Conservation (phyloP, 768 basidiomycete genomes). For the Lentinus brumalis region DNA sequence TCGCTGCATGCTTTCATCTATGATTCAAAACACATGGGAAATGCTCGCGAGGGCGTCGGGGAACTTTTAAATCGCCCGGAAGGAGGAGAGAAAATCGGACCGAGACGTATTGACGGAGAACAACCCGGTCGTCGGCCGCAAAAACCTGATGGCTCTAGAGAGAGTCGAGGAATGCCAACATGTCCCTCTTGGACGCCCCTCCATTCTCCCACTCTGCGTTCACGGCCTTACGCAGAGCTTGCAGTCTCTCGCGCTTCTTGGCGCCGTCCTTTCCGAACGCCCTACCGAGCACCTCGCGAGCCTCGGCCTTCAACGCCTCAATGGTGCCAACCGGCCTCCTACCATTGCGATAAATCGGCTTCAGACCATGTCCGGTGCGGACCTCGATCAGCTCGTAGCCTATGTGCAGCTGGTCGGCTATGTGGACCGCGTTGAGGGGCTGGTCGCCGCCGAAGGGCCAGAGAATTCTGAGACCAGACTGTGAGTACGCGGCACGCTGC, state of each 20-base stretch:
- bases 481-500: neutral
- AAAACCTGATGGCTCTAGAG: neutral
- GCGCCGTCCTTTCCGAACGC: slow-evolving; percentile 28
- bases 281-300: slow-evolving; percentile 15
- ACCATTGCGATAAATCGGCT: slow-evolving; percentile 22
- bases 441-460: slow-evolving; percentile 32
- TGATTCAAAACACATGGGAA: too few relatives aligned
- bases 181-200: slow-evolving; percentile 10
- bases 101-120: too few relatives aligned
- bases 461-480: slow-evolving; percentile 22
- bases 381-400: slow-evolving; percentile 28
- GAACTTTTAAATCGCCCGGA: too few relatives aligned
- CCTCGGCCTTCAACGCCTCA: slow-evolving; percentile 24
- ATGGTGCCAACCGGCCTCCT: slow-evolving; percentile 22
- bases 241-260: slow-evolving; percentile 24
- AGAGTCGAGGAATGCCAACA: slow-evolving; percentile 7
- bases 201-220: slow-evolving; percentile 6
- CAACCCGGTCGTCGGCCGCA: too few relatives aligned
- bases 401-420: slow-evolving; percentile 15
- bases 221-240: slow-evolving; percentile 4
- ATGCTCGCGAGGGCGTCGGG: too few relatives aligned
- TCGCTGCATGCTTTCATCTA: too few relatives aligned
- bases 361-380: slow-evolving; percentile 20
- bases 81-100: too few relatives aligned
- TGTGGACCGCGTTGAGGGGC: slow-evolving; percentile 21